Evolutionary conservation across 169 alveolate genomes (phyloP).

Genomic region (Cardiosporidium cionae): DNA sequence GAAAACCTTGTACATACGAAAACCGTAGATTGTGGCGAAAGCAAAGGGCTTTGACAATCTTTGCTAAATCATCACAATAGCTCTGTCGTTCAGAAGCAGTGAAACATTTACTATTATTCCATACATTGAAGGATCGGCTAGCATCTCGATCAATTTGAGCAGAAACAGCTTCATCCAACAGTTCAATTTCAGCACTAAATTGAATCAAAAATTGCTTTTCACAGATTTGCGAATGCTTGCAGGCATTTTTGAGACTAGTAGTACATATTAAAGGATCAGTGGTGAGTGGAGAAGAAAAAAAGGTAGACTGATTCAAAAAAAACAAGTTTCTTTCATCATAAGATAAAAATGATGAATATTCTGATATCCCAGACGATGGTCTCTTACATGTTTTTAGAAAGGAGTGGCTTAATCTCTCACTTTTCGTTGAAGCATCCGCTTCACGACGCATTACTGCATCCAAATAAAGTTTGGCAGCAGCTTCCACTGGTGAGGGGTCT

Average conservation of each 20-base stretch:
- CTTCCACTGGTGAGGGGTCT: too few relatives aligned
- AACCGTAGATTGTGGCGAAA: neutral
- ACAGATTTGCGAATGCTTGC: too few relatives aligned
- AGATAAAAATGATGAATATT: neutral
- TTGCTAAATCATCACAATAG: neutral
- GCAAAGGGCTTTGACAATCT: neutral
- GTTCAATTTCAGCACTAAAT: too few relatives aligned
- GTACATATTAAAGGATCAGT: neutral
- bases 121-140: neutral
- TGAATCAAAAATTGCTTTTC: too few relatives aligned
- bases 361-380: neutral
- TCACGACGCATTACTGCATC: too few relatives aligned
- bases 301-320: neutral
- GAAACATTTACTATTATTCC: neutral
- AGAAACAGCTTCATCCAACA: neutral
- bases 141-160: neutral
- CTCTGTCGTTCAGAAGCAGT: neutral
- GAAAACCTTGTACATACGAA: neutral
- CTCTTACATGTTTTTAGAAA: neutral
- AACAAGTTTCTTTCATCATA: neutral
- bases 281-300: neutral
- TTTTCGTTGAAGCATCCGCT: too few relatives aligned
- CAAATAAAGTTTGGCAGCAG: too few relatives aligned
- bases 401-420: too few relatives aligned
- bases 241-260: neutral